These are phyloP conservation scores for Paraglomus occultum DNA, from an alignment of 192 early-diverging fungal genomes.

Conservation along the genomic window DNA sequence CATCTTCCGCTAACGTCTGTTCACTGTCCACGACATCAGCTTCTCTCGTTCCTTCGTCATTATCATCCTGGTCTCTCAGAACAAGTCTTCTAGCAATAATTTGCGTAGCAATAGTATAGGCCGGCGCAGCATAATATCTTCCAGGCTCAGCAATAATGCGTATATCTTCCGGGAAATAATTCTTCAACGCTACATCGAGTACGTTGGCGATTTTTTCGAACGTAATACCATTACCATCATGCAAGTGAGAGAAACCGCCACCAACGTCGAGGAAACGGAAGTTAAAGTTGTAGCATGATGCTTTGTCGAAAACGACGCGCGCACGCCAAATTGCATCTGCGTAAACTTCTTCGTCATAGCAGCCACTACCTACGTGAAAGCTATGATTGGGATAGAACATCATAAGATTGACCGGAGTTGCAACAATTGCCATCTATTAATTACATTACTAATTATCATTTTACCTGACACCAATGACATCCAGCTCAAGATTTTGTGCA, in stretches of 20 bases:
- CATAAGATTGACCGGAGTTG: not conserved
- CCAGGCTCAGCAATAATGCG: slow-evolving; percentile 98
- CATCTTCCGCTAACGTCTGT: not conserved
- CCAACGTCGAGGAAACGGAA: slow-evolving; percentile 82
- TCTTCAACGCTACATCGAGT: slow-evolving; percentile 76
- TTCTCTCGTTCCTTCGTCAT: not conserved
- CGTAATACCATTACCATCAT: slow-evolving; percentile 69
- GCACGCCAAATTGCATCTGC: slow-evolving; percentile 85
- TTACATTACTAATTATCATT: not conserved
- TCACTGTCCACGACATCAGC: not conserved
- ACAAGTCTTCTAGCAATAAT: slow-evolving; percentile 88
- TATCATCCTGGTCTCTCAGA: slow-evolving; percentile 38
- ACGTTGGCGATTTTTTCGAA: slow-evolving; percentile 82
- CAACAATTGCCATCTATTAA: not conserved
- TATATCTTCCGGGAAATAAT: slow-evolving; percentile 75
- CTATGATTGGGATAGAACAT: slow-evolving; percentile 35
- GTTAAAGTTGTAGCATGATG: slow-evolving; percentile 69
- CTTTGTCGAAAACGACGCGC: slow-evolving; percentile 87
- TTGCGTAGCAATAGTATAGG: slow-evolving; percentile 92
- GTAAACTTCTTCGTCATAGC: slow-evolving; percentile 86
- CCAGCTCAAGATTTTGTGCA: slow-evolving; percentile 75
- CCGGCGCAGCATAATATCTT: slow-evolving; percentile 91
- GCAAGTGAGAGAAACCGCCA: slow-evolving; percentile 92
- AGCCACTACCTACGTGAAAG: slow-evolving; percentile 98
- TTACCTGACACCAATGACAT: slow-evolving; percentile 81